Conservation (phyloP, 495 filamentous ascomycete species). For the Hyaloscypha bicolor region DNA sequence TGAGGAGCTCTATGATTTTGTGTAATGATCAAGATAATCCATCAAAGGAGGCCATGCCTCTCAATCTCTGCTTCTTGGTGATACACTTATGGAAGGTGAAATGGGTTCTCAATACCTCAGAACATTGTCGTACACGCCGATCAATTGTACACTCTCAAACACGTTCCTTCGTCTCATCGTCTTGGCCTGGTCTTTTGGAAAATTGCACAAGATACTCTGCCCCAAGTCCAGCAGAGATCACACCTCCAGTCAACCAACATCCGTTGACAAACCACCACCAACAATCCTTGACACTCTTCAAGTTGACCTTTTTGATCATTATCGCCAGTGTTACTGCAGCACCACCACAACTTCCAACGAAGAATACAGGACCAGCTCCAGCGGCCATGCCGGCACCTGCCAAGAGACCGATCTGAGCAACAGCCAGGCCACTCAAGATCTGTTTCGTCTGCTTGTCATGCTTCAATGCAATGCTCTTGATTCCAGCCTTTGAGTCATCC, state of each 20-base stretch:
- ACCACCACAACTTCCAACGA: constrained; percentile 81
- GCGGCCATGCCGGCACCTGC: constrained; percentile 71
- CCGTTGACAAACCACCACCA: constrained; percentile 94
- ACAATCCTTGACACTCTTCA: constrained; percentile 83
- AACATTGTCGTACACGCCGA: not conserved
- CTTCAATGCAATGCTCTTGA: constrained; percentile 91
- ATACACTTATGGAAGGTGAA: too few species aligned
- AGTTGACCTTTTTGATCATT: constrained; percentile 87
- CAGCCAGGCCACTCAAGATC: constrained; percentile 75
- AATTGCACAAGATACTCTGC: constrained; percentile 53
- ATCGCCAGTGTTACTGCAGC: constrained; percentile 71
- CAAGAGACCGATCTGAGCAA: constrained; percentile 76
- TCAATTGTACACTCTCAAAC: constrained; percentile 3
- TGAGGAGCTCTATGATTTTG: too few species aligned
- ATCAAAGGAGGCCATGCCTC: too few species aligned
- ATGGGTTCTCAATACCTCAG: not conserved
- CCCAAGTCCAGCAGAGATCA: constrained; percentile 51
- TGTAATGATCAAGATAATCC: too few species aligned
- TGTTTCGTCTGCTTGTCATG: constrained; percentile 88
- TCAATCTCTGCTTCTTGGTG: too few species aligned
- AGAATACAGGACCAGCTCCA: constrained; percentile 85
- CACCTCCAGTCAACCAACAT: constrained; percentile 58
- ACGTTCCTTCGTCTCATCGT: not conserved
- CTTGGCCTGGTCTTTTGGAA: constrained; percentile 4
- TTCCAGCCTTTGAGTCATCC: constrained; percentile 88